Base-by-base conservation (phyloP, 2,329 filamentous ascomycete species). In the Fusarium globosum region DNA sequence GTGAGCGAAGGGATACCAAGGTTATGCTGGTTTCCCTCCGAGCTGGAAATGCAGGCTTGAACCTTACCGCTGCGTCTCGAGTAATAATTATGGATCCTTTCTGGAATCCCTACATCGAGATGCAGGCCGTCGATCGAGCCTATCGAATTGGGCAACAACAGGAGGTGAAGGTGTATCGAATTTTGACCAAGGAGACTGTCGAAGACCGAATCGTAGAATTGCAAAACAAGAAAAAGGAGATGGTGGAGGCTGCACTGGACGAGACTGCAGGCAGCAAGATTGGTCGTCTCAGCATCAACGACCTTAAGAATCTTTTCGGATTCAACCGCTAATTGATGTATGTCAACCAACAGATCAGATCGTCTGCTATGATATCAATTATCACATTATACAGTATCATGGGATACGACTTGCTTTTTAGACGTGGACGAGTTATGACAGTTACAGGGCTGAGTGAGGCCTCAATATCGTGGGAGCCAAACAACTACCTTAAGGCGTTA, bases 101-200 rank as follows among this genome's bases (percentile, higher is more conserved):
- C 84, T 97, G 94, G 94, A 98, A 97, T 72, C 95, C 95, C 0
- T 97, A 93, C 79, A 93, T 97, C 55, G 95, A 97, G 83, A 94
- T 95, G 82, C 95, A 98, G 82, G 95, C 95, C 8, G 92, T 97
- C 57, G 95, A 97, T 80, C 92, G 95, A 28, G 94, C 95, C 6
- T 93, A 97, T 81, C 92, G 95, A 15, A 95, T 97, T 75, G 95
- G 95, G 2, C 95, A 98, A 83, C 84, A 87, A 73, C 87, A 88
- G 8, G 85, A 90, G 13, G 95, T 97, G 9, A 88, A 90, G 62
- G 92, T 98, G 2, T 94, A 97, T 80, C 91, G 94, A 8, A 88
- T 97, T 30, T 84, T 97, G 7, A 90, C 96, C 13, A 81, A 90
- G 75, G 87, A 89, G 11, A 97, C 95, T 0, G 93, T 98, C 3